A percentile compares a stretch with the other conserved stretches of the same genome.
Conservation (phyloP, 2,329 filamentous ascomycete genomes). For the Calonectria pseudoreteaudii region DNA sequence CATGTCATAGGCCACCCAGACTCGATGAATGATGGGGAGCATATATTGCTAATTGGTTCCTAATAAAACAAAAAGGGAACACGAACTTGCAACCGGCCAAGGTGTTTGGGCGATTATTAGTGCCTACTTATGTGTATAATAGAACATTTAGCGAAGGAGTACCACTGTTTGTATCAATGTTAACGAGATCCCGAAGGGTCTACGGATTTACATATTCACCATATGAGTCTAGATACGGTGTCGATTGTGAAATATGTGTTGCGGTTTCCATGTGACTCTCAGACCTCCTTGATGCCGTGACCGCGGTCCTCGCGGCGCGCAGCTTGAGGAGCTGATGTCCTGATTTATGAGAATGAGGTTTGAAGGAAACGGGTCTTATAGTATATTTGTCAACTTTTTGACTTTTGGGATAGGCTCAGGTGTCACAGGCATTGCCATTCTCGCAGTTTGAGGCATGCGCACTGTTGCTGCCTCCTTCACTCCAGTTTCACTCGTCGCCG, state of each 20-base stretch:
- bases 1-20: conserved; percentile 71
- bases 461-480: not conserved
- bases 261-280: not conserved
- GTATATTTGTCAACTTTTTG: not conserved
- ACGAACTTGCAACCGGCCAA: conserved; percentile 27
- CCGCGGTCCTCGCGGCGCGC: not conserved
- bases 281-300: not conserved
- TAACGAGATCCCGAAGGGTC: conserved; percentile 17
- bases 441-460: not conserved
- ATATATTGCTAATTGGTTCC: conserved; percentile 16
- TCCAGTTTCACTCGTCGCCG: not conserved
- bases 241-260: not conserved
- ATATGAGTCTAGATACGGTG: not conserved
- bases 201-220: conserved; percentile 2
- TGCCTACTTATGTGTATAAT: conserved; percentile 39
- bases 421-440: not conserved
- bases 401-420: not conserved
- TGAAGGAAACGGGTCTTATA: too few species aligned
- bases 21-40: conserved; percentile 4
- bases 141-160: conserved; percentile 46
- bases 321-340: not conserved
- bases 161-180: conserved; percentile 39
- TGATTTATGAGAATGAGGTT: not conserved
- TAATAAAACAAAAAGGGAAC: conserved; percentile 21
- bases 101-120: conserved; percentile 37